Conservation (phyloP, 306 rosid genomes). For the Cicer cuneatum region DNA sequence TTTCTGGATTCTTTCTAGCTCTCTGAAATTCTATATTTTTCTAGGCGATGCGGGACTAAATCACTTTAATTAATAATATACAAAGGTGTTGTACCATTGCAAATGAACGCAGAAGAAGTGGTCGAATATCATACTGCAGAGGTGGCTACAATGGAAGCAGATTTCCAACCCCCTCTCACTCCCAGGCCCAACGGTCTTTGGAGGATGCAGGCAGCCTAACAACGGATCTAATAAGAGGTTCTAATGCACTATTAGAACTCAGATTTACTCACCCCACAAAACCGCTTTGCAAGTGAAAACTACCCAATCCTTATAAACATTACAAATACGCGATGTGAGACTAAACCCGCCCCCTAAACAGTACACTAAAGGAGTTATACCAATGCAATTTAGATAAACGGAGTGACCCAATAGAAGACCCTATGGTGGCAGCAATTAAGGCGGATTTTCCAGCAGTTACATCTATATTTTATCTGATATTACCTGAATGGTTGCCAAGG, state of each 20-base stretch:
- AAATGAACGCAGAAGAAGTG: not conserved
- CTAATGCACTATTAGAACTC: not conserved
- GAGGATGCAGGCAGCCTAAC: not conserved
- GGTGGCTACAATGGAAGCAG: not conserved
- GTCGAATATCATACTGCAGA: not conserved
- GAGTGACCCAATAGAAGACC: slow-evolving; percentile 1
- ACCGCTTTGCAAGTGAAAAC: not conserved
- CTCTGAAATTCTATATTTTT: slow-evolving; percentile 7
- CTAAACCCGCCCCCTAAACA: not conserved
- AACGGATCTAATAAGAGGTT: not conserved
- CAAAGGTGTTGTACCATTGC: not conserved
- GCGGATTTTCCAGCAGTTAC: slow-evolving; percentile 4
- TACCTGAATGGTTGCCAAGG: slow-evolving; percentile 97
- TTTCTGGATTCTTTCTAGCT: not conserved
- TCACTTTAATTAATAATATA: too few species aligned
- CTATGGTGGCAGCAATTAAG: not conserved
- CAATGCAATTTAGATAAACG: not conserved
- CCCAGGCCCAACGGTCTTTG: not conserved
- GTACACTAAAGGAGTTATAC: not conserved
- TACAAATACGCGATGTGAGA: not conserved
- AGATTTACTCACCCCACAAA: not conserved
- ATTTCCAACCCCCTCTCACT: not conserved
- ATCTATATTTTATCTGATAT: slow-evolving; percentile 30
- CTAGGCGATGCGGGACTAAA: not conserved
- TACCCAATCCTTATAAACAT: not conserved